Conservation (phyloP, 73 alveolate genomes). For the Symbiodinium natans region DNA sequence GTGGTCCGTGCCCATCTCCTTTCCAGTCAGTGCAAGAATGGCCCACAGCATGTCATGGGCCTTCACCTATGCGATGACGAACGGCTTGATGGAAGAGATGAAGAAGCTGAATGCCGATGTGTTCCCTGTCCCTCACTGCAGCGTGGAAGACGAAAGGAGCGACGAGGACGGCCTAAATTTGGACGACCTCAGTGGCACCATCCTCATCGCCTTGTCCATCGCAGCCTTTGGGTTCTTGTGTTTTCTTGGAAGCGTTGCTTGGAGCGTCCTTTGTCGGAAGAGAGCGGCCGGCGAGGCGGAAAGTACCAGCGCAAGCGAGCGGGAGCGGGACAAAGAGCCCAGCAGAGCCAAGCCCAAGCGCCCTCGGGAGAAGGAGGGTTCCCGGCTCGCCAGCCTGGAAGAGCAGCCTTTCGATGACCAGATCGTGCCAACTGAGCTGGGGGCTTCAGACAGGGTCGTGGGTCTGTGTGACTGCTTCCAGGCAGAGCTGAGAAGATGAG, state of each 20-base stretch:
- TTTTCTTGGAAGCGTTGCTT: background rate
- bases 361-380: background rate
- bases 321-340: background rate
- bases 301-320: background rate
- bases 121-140: background rate
- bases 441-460: background rate
- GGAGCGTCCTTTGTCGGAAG: background rate
- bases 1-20: conserved; percentile 12
- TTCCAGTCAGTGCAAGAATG: background rate
- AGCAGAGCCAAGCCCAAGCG: too few relatives aligned
- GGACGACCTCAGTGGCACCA: background rate
- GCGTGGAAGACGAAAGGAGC: background rate
- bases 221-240: background rate
- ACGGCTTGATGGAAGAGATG: conserved; percentile 1
- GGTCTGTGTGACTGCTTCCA: background rate
- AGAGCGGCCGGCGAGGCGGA: background rate
- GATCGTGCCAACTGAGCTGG: background rate
- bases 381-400: background rate
- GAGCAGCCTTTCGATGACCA: background rate
- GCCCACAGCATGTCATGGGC: conserved; percentile 24
- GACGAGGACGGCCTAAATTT: background rate
- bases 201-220: background rate
- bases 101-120: background rate
- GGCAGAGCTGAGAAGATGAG: background rate
- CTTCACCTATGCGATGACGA: background rate